Conservation (phyloP, 2,329 filamentous ascomycete genomes). For the Alternaria rosae region DNA sequence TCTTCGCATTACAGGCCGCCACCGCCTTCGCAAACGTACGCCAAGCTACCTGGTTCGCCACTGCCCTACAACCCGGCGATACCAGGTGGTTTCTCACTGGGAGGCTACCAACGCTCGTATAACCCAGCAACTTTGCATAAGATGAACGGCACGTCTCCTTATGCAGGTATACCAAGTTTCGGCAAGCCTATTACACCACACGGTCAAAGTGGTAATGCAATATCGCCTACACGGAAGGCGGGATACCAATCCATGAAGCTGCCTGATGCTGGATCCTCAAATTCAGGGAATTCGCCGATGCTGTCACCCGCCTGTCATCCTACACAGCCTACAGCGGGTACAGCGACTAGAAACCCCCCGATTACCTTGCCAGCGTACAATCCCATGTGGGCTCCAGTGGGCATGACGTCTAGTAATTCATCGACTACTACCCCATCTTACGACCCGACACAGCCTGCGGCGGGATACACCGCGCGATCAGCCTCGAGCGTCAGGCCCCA, state of each 20-base stretch:
- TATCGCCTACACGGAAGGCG: not conserved
- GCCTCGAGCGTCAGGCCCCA: not conserved
- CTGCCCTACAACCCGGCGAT: not conserved
- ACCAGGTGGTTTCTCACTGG: not conserved
- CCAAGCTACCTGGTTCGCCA: not conserved
- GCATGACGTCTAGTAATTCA: not conserved
- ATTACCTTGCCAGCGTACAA: no score
- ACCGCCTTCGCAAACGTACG: not conserved
- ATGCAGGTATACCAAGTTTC: no score
- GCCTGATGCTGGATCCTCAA: not conserved
- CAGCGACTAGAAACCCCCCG: no score
- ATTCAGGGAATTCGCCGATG: no score
- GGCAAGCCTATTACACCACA: not conserved
- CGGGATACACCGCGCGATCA: not conserved
- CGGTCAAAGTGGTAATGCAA: not conserved
- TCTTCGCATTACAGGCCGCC: not conserved
- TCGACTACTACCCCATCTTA: not conserved
- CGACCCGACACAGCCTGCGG: not conserved
- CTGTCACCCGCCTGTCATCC: not conserved
- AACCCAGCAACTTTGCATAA: not conserved
- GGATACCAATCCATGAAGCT: not conserved
- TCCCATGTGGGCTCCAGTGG: not conserved
- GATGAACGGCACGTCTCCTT: not conserved
- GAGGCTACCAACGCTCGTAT: not conserved
- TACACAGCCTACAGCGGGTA: not conserved